Conservation (phyloP, 139 green algal species). For the Edaphochlamys debaryana region DNA sequence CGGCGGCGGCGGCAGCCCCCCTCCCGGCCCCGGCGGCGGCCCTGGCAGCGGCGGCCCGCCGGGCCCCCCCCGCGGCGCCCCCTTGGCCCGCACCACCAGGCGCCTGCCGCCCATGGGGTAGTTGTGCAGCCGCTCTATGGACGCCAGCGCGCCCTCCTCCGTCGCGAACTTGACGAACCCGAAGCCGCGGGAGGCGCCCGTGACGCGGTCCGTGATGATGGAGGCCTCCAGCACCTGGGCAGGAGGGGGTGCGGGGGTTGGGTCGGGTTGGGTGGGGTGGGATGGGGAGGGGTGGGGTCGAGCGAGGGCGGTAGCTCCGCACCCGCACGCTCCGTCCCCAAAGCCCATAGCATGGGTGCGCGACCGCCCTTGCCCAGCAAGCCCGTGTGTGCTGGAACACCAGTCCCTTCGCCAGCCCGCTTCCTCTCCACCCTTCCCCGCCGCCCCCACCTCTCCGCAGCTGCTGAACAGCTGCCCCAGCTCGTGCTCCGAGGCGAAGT, state of each 20-base stretch:
- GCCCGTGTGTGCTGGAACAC: too few relatives aligned
- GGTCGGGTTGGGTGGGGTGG: neutral
- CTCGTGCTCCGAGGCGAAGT: slow-evolving; percentile 55
- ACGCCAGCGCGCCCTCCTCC: slow-evolving; percentile 56
- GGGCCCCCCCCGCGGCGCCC: neutral
- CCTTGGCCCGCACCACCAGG: slow-evolving; percentile 21
- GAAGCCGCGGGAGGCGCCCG: slow-evolving; percentile 66
- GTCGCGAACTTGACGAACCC: slow-evolving; percentile 81
- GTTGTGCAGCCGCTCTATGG: slow-evolving; percentile 51
- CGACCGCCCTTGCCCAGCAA: too few relatives aligned
- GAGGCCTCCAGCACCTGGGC: slow-evolving; percentile 65
- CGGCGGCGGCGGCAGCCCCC: slow-evolving; percentile 19
- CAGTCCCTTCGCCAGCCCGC: too few relatives aligned
- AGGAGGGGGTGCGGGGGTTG: neutral
- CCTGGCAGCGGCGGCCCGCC: neutral
- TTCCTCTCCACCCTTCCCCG: neutral
- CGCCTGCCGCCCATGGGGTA: slow-evolving; percentile 35
- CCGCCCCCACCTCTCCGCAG: slow-evolving; percentile 48
- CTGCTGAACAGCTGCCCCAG: slow-evolving; percentile 70
- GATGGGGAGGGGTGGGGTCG: too few relatives aligned
- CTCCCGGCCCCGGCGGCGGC: neutral
- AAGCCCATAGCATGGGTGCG: too few relatives aligned
- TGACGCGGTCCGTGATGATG: slow-evolving; percentile 64
- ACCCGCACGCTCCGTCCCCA: too few relatives aligned
- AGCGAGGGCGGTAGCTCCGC: too few relatives aligned